Base-by-base conservation (phyloP, 2,329 filamentous ascomycete species). In the Ophidiomyces ophidiicola region DNA sequence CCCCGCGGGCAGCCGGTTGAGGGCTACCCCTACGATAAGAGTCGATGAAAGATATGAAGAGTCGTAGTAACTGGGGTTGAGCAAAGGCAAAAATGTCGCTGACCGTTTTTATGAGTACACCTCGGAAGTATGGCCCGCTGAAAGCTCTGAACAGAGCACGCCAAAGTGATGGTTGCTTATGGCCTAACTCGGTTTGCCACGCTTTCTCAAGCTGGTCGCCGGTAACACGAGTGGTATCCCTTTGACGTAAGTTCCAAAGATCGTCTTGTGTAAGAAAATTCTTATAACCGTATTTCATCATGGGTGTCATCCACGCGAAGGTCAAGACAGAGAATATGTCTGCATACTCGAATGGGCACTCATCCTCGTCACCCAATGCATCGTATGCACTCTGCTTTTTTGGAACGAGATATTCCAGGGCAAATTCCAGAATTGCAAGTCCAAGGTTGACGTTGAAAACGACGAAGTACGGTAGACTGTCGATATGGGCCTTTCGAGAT, bases 291-390 rank as follows among this genome's bases (percentile, higher is more conserved):
- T 80, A 80, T 55, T 78, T 86, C 90, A 98, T 98, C 74, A 98
- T 67, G 0, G 90, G 87, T 0, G 90, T 96, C 88, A 98, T 94
- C 90, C 90, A 98, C 39, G 82, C 80, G 60, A 98, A 98, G 0
- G 88, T 94, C 32, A 98, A 71, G 36, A 83, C 76, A 3, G 88
- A 94, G 63, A 98, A 98, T 37, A 96, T 70, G 44, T 88, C 86
- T 8, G 90, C 87, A 58, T 94, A 93, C 61, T 96, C 87, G 46
- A 83, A 78, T 0, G 70, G 70, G 45, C 78, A 82, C 59, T 82
- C 78, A 48, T 81, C 73, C 42, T 63, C 61, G 44, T 79, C 74
- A 5, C 75, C 77, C 34, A 82, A 58, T 4, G 75, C 75, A 56
- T 80, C 73, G 54, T 82, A 82, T 32, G 69, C 74, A 50, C 76